These are phyloP conservation scores for Chloranthus sessilifolius DNA, from an alignment of 164 flowering plant species.

Conservation along the genomic window DNA sequence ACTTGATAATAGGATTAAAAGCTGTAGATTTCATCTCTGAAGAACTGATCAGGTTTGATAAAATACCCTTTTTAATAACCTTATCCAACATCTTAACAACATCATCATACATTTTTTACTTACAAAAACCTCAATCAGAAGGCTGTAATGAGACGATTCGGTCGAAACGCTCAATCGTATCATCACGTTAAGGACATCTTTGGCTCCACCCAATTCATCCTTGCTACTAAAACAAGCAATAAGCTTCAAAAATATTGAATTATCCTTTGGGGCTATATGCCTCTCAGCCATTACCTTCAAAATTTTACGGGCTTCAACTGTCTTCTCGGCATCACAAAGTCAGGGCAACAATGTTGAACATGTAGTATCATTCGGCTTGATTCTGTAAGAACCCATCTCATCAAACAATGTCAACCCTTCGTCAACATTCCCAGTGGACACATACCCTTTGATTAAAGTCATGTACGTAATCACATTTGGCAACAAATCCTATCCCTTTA, in stretches of 20 bases:
- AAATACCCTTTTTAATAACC: conserved; percentile 68
- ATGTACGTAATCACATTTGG: conserved; percentile 81
- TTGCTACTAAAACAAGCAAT: conserved; percentile 53
- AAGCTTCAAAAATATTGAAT: conserved; percentile 56
- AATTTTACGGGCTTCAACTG: conserved; percentile 53
- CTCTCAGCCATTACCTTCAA: conserved; percentile 68
- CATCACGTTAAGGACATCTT: conserved; percentile 76
- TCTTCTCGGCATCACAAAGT: conserved; percentile 70
- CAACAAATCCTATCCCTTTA: conserved; percentile 56
- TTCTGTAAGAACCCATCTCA: conserved; percentile 63
- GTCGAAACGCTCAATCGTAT: conserved; percentile 59
- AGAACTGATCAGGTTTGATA: conserved; percentile 46
- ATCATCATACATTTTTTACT: conserved; percentile 45
- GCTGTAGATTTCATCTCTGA: conserved; percentile 62
- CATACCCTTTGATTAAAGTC: conserved; percentile 85
- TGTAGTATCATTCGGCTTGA: conserved; percentile 67
- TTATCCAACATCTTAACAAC: conserved; percentile 68
- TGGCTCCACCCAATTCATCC: conserved; percentile 69
- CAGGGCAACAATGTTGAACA: conserved; percentile 76
- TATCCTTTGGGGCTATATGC: conserved; percentile 60
- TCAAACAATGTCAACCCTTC: conserved; percentile 59
- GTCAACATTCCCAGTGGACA: conserved; percentile 54
- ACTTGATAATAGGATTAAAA: conserved; percentile 63
- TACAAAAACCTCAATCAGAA: conserved; percentile 74
- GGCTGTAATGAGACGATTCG: conserved; percentile 85